Conservation (phyloP, 306 rosid species). For the Rosa persica region DNA sequence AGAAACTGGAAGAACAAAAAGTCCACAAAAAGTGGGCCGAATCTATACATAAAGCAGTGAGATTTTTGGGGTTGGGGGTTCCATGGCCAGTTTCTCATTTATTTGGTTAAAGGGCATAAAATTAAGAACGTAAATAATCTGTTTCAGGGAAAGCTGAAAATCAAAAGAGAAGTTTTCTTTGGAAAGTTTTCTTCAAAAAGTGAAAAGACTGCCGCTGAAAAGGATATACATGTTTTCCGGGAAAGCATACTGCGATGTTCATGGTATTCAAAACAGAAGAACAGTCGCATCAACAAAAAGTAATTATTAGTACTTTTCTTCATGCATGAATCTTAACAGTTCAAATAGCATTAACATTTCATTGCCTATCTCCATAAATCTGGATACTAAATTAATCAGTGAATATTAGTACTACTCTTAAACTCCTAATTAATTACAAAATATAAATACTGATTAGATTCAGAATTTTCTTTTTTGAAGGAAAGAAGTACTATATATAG, state of each 20-base stretch:
- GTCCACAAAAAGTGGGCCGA: not conserved
- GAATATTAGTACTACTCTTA: not conserved
- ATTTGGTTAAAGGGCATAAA: not conserved
- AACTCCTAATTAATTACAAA: not conserved
- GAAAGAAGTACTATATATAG: not conserved
- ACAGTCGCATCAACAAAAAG: constrained; percentile 62
- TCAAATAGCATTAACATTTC: not conserved
- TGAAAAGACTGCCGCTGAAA: constrained; percentile 40
- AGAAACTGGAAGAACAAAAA: not conserved
- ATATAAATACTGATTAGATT: not conserved
- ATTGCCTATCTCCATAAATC: not conserved
- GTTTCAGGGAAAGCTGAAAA: not conserved
- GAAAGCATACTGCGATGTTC: constrained; percentile 42
- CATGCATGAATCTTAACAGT: not conserved
- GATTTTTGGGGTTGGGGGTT: not conserved
- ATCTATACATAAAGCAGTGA: not conserved
- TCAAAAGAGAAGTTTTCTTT: not conserved
- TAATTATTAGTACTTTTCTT: constrained; percentile 21
- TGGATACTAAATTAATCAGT: not conserved
- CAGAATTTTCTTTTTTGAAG: not conserved
- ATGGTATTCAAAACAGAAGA: constrained; percentile 28
- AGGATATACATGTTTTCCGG: constrained; percentile 51
- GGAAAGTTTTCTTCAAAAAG: not conserved
- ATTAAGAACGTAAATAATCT: not conserved
- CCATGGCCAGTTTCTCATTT: not conserved